These are phyloP conservation scores for Cerrena zonata DNA, from an alignment of 1,284 basidiomycete genomes.

Conservation along the genomic window DNA sequence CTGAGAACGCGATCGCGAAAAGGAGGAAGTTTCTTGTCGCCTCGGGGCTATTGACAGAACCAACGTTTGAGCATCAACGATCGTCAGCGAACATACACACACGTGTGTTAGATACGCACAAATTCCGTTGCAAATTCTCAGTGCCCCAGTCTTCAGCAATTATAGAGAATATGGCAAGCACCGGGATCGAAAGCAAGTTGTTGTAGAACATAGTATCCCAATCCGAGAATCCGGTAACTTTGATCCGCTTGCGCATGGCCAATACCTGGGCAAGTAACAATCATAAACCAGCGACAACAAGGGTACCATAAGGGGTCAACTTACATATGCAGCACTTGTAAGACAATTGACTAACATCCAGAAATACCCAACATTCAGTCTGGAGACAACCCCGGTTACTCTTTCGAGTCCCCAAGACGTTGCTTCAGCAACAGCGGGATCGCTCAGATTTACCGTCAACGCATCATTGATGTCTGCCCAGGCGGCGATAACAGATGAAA, in stretches of 20 bases:
- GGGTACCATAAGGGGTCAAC: constrained; percentile 26
- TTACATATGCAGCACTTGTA: constrained; percentile 86
- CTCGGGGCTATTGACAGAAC: constrained; percentile 62
- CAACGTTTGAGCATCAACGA: constrained; percentile 4
- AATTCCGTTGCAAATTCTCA: constrained; percentile 77
- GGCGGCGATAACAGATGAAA: constrained; percentile 94
- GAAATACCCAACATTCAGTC: constrained; percentile 81
- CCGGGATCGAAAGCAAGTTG: constrained; percentile 91
- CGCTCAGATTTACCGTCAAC: constrained; percentile 32
- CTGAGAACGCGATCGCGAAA: constrained; percentile 89
- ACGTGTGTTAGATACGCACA: constrained; percentile 55
- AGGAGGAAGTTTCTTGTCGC: constrained; percentile 78
- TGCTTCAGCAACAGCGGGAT: constrained; percentile 36
- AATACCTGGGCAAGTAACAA: constrained; percentile 56
- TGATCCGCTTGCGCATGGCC: constrained; percentile 96
- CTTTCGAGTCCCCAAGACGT: constrained; percentile 37
- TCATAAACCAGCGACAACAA: not conserved
- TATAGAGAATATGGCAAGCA: constrained; percentile 80
- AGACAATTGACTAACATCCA: constrained; percentile 97
- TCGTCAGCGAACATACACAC: no score
- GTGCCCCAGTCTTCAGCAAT: constrained; percentile 87
- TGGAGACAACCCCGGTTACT: constrained; percentile 46
- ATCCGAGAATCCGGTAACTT: constrained; percentile 95
- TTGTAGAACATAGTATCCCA: constrained; percentile 99
- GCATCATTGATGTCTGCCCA: constrained; percentile 78